A percentile compares a stretch with the other conserved stretches of the same genome.
Conservation (phyloP, 495 filamentous ascomycete species). For the Daldinia concentrica region DNA sequence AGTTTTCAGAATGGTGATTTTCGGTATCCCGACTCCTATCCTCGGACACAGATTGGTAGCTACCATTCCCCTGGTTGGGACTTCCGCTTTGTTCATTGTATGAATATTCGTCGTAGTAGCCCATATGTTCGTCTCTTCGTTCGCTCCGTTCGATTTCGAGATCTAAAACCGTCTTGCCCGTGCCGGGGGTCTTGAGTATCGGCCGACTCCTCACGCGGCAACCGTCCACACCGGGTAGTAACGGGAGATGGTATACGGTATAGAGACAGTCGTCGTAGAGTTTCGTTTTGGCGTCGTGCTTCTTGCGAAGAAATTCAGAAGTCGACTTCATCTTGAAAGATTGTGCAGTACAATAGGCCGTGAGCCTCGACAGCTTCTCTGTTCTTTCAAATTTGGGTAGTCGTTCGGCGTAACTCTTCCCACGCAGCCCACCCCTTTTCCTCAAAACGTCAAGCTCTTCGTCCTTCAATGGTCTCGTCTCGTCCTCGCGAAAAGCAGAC, state of each 20-base stretch:
- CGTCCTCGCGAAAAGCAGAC: slow-evolving; percentile 62
- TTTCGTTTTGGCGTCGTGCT: slow-evolving; percentile 93
- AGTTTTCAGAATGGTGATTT: slow-evolving; percentile 31
- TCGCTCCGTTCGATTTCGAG: slow-evolving; percentile 97
- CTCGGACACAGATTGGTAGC: slow-evolving; percentile 23
- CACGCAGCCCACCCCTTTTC: slow-evolving; percentile 70
- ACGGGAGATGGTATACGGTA: slow-evolving; percentile 89
- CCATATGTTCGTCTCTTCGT: slow-evolving; percentile 86
- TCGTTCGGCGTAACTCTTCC: slow-evolving; percentile 95
- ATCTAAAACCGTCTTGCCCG: slow-evolving; percentile 85
- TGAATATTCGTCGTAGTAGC: slow-evolving; percentile 65
- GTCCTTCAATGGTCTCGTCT: slow-evolving; percentile 75
- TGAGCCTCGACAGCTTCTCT: slow-evolving; percentile 88
- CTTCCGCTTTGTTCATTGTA: slow-evolving; percentile 41
- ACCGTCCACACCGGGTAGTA: slow-evolving; percentile 85
- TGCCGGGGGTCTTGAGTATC: slow-evolving; percentile 88
- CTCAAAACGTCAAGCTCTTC: slow-evolving; percentile 75
- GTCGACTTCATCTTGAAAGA: slow-evolving; percentile 87
- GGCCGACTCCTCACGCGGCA: slow-evolving; percentile 90
- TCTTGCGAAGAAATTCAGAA: slow-evolving; percentile 85
- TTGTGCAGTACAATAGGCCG: slow-evolving; percentile 96
- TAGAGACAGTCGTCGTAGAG: slow-evolving; percentile 99
- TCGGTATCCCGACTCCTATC: slow-evolving; percentile 31
- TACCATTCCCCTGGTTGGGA: slow-evolving; percentile 28
- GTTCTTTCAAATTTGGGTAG: slow-evolving; percentile 87